A percentile compares a stretch with the other conserved stretches of the same genome.
Conservation (phyloP, 225 moss, liverwort and hornwort genomes). For the Climacium dendroides region DNA sequence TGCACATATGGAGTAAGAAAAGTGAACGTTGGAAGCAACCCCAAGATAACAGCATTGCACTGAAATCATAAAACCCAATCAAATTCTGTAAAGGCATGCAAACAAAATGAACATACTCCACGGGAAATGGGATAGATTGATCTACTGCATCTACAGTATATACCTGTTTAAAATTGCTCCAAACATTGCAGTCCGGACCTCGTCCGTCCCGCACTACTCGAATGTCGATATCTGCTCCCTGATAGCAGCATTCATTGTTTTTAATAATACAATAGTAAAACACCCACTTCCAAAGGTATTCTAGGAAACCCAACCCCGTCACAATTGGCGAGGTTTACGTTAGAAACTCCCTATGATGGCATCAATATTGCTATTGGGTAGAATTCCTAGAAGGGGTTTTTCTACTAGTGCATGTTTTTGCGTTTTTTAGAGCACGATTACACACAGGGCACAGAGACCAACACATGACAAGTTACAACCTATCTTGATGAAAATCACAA, state of each 20-base stretch:
- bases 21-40: neutral
- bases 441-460: neutral
- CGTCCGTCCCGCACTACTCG: constrained; percentile 93
- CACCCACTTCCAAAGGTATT: neutral
- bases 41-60: neutral
- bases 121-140: neutral
- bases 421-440: neutral
- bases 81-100: neutral
- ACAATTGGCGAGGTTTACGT: neutral
- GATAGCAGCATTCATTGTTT: neutral
- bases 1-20: neutral
- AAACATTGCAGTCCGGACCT: constrained; percentile 87
- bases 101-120: neutral
- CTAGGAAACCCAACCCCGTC: neutral
- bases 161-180: constrained; percentile 99
- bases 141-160: neutral
- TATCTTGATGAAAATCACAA: neutral
- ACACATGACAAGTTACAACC: neutral
- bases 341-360: too few relatives aligned
- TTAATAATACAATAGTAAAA: neutral
- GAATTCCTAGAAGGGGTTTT: too few relatives aligned
- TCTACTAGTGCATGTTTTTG: neutral
- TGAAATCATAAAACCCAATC: neutral
- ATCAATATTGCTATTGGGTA: neutral
- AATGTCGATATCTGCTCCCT: constrained; percentile 99